These are phyloP conservation scores for Colletotrichum gloeosporioides DNA, from an alignment of 2,329 filamentous ascomycete species.

Conservation along the genomic window DNA sequence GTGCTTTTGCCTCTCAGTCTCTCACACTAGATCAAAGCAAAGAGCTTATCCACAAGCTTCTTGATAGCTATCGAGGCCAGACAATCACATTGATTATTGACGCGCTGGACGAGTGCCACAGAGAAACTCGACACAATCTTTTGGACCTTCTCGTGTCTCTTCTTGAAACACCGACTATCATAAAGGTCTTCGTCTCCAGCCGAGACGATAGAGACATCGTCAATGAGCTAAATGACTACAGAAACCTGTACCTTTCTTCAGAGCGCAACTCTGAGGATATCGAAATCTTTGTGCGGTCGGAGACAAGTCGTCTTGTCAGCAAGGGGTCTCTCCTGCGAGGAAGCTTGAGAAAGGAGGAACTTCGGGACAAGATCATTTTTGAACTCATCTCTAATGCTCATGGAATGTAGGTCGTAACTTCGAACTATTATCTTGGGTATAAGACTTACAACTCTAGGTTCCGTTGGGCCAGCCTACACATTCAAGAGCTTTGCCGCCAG, in stretches of 20 bases:
- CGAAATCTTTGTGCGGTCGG: not conserved
- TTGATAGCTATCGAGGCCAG: not conserved
- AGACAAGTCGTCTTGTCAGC: not conserved
- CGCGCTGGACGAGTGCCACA: not conserved
- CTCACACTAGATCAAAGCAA: not conserved
- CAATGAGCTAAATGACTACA: not conserved
- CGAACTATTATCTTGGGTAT: not conserved
- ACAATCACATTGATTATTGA: not conserved
- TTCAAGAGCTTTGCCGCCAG: not conserved
- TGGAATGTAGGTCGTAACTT: not conserved
- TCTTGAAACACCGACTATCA: not conserved
- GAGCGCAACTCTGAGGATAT: not conserved
- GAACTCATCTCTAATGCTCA: not conserved
- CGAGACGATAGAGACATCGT: not conserved
- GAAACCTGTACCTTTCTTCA: not conserved
- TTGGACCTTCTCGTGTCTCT: not conserved
- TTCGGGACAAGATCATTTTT: not conserved
- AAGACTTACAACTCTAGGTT: not conserved
- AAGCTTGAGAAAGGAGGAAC: not conserved
- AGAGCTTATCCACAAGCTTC: not conserved
- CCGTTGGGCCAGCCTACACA: not conserved
- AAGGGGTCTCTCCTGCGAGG: not conserved
- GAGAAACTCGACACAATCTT: not conserved
- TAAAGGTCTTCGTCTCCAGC: not conserved
- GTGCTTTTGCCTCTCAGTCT: not conserved